Evolutionary conservation across 2,329 filamentous ascomycete genomes (phyloP).

Genomic region (Phaeosphaeria sp.): DNA sequence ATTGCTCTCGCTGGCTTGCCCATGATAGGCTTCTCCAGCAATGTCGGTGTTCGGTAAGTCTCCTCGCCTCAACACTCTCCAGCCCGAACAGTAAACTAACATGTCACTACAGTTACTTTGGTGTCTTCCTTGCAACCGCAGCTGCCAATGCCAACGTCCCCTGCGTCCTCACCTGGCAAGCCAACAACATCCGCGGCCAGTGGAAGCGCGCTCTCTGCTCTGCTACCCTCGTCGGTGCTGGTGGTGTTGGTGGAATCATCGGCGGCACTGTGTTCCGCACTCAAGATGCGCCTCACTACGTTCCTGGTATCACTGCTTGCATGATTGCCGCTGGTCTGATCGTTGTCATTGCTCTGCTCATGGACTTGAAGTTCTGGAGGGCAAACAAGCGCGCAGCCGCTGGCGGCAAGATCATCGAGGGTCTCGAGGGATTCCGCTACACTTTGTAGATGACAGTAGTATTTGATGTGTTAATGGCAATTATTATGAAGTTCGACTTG

Average conservation of each 20-base stretch:
- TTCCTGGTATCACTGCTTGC: constrained; percentile 46
- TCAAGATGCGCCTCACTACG: constrained; percentile 47
- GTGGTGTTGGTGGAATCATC: constrained; percentile 80
- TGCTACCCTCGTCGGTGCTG: constrained; percentile 76
- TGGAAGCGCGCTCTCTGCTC: constrained; percentile 85
- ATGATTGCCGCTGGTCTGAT: constrained; percentile 45
- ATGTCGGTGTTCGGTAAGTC: constrained; percentile 65
- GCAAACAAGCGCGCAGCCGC: constrained; percentile 47
- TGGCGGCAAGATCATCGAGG: constrained; percentile 50
- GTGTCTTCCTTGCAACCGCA: constrained; percentile 75
- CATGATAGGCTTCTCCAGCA: constrained; percentile 72
- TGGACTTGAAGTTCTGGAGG: constrained; percentile 41
- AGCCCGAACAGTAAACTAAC: background rate
- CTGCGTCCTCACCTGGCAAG: constrained; percentile 76
- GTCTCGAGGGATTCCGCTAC: constrained; percentile 40
- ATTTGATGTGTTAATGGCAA: background rate
- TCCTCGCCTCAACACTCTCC: constrained; percentile 38
- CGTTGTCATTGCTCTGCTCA: constrained; percentile 39
- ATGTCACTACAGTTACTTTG: constrained; percentile 50
- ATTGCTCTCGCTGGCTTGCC: constrained; percentile 72
- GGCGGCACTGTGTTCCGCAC: constrained; percentile 73
- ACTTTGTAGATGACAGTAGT: constrained; percentile 21
- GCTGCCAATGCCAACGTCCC: constrained; percentile 81
- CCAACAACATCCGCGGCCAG: constrained; percentile 86
- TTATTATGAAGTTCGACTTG: background rate